Base-by-base conservation (phyloP, 2,329 filamentous ascomycete species). In the Venturia asperata region DNA sequence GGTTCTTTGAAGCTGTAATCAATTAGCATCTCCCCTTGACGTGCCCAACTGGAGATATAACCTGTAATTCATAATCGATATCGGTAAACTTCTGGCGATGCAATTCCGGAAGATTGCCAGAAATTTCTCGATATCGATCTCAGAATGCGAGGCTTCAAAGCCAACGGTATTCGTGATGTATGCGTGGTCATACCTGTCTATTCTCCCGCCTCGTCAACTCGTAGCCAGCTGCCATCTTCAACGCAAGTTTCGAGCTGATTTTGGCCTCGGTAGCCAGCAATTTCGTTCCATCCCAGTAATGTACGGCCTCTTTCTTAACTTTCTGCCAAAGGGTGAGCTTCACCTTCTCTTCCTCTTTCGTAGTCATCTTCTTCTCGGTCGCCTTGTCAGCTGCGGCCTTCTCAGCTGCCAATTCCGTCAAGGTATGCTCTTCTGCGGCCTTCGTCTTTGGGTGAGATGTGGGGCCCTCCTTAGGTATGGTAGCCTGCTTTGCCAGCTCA, bases 201-300 rank as follows among this genome's bases (percentile, higher is more conserved):
- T 94, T 86, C 80, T 99, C 94, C 79, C 94, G 87, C 68, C 94
- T 87, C 66, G 90, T 97, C 69, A 99, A 85, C 77, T 99, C 94
- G 78, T 99, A 99, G 9, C 94, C 94, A 66, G 91, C 92, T 17
- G 92, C 92, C 94, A 99, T 99, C 81, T 97, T 97, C 76, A 97
- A 77, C 6, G 92, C 94, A 69, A 99, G 80, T 68, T 88, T 88
- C 67, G 89, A 91, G 76, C 93, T 97, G 75, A 99, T 99, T 77
- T 82, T 91, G 74, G 97, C 87, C 78, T 99, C 94, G 1, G 91
- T 90, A 27, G 88, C 92, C 70, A 99, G 81, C 72, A 99, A 82
- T 78, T 99, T 99, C 37, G 92, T 97, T 67, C 94, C 94, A 77
- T 99, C 94, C 93, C 94, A 97, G 80, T 99, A 99, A 77, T 99